Evolutionary conservation across 306 rosid genomes (phyloP), one percentile per base, ranked within the genome.

Genomic region (Echinosophora koreensis): DNA sequence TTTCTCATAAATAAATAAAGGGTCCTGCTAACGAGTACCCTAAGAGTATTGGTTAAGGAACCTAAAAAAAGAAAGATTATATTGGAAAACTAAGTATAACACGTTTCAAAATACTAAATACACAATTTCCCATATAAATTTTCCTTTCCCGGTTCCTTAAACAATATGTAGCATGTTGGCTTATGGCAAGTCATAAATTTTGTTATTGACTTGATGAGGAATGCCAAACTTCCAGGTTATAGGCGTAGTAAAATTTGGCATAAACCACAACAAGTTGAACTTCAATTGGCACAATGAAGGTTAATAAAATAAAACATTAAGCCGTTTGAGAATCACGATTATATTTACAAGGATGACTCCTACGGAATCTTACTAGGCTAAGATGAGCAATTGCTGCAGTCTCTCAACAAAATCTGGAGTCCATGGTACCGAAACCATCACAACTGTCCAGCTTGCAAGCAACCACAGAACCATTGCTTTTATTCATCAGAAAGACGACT

Each of bases 341-440:
- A 70, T 62, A 65, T 75, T 42, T 74, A 87, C 88, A 81, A 75
- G 49, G 74, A 61, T 47, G 61, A 74, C 58, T 56, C 52, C 63
- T 17, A 42, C 18, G 74, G 55, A 74, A 63, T 69, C 71, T 75
- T 44, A 59, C 69, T 39, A 74, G 55, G 69, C 74, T 51, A 39
- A 56, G 1, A 57, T 58, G 46, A 61, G 81, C 65, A 71, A 35
- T 67, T 73, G 69, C 82, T 65, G 79, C 64, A 65, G 82, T 66
- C 79, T 73, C 77, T 71, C 82, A 32, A 60, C 47, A 52, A 49
- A 66, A 57, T 39, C 68, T 66, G 66, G 52, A 73, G 66, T 80
- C 42, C 67, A 61, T 80, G 86, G 89, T 81, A 81, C 66, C 83
- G 32, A 79, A 83, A 81, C 83, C 89, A 85, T 85, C 54, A 69